Evolutionary conservation across 2,329 filamentous ascomycete genomes (phyloP).

Genomic region (Lachnellula occidentalis): DNA sequence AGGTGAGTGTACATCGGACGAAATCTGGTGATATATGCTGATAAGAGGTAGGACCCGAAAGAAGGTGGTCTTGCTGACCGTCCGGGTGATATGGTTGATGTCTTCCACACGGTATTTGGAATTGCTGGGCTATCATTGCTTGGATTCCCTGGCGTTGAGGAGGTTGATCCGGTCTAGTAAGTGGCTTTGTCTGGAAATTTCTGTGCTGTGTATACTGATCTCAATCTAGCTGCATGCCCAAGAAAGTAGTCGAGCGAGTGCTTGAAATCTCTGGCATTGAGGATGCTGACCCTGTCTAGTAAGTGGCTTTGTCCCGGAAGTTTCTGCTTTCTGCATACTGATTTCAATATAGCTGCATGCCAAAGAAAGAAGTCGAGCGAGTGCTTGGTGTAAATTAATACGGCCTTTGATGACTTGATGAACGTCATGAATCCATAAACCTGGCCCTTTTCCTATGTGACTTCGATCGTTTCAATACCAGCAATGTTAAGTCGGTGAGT

Average conservation of each 20-base stretch:
- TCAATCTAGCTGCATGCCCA: conserved; percentile 60
- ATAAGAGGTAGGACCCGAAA: conserved; percentile 73
- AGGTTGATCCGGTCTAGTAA: conserved; percentile 84
- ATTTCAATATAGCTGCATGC: conserved; percentile 54
- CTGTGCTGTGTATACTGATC: conserved; percentile 14
- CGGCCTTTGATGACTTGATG: neutral
- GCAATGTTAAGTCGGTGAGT: neutral
- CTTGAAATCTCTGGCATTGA: conserved; percentile 66
- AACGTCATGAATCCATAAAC: neutral
- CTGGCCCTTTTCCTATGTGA: neutral
- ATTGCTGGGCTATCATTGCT: conserved; percentile 83
- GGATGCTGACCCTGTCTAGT: conserved; percentile 85
- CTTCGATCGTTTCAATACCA: neutral
- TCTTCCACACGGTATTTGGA: conserved; percentile 92
- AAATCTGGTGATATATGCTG: conserved; percentile 35
- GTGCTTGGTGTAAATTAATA: conserved; percentile 41
- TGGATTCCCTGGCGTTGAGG: conserved; percentile 67
- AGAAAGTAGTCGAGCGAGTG: conserved; percentile 56
- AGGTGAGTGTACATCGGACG: conserved; percentile 69
- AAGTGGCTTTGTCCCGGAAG: conserved; percentile 28
- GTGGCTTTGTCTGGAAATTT: conserved; percentile 19
- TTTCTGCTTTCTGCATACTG: conserved; percentile 8
- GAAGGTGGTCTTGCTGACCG: conserved; percentile 82
- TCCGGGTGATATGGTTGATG: conserved; percentile 91
- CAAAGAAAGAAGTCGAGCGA: conserved; percentile 58